Base-by-base conservation (phyloP, 768 basidiomycete genomes). In the Termitomyces sp. region DNA sequence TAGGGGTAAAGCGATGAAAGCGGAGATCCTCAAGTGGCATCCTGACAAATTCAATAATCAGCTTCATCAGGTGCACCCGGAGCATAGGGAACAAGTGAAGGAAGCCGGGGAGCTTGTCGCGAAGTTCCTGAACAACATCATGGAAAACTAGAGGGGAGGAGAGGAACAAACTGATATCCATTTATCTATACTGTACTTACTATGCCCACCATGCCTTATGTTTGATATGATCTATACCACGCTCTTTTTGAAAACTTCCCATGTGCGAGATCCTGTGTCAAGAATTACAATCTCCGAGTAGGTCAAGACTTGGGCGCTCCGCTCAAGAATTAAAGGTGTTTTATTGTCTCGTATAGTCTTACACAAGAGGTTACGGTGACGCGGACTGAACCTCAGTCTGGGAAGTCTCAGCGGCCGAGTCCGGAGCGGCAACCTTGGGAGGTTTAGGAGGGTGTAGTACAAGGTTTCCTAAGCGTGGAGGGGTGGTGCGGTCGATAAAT, bases 381-480 rank as follows among this genome's bases (percentile, higher is more conserved):
- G 47, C 33, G 34, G 43, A 14, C 51, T 57, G 58, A 14, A 46
- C 56, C 44, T 34, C 53, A 16, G 20, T 55, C 43, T 58, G 46
- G 13, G 42, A 22, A 32, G 55, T 37, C 14, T 63, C 61, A 44
- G 47, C 53, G 20, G 58, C 56, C 6, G 61, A 53, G 24, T 51
- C 53, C 0, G 62, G 42, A 16, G 50, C 59, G 24, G 64, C 63
- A 20, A 68, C 45, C 54, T 61, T 65, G 10, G 67, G 66, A 50
- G 71, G 66, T 61, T 73, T 71, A 0, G 74, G 73, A 10, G 81
- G 80, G 52, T 79, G 72, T 2, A 91, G 65, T 43, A 91, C 63
- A 42, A 90, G 68, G 59, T 79, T 87, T 18, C 91, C 92, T 13
- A 94, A 72, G 1, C 93, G 84, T 39, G 95, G 88, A 4, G 86